A percentile compares a stretch with the other conserved stretches of the same genome.
phyloP scores from a whole-genome alignment of 176 grass and related monocot species.

The Hyparrhenia diplandra region DNA sequence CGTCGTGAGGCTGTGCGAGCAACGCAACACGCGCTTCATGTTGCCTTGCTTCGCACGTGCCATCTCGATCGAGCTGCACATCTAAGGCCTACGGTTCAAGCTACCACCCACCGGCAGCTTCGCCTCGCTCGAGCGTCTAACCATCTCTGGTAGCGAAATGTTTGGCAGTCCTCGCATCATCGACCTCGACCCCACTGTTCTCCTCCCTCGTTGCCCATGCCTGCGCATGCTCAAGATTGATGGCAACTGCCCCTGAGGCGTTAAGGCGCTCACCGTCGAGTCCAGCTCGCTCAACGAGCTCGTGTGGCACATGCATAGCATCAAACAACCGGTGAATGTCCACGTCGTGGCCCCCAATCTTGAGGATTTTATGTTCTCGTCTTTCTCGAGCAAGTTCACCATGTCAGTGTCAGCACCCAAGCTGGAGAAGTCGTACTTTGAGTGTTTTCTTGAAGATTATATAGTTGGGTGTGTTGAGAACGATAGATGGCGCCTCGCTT shows the following conservation, averaged over 20 bases:
- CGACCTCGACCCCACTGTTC: background rate
- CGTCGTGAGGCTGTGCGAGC: background rate
- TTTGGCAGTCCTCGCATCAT: too few relatives aligned
- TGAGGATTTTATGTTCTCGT: background rate
- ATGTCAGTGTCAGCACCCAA: background rate
- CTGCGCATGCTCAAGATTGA: background rate
- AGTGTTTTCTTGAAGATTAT: background rate
- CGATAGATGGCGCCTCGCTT: background rate
- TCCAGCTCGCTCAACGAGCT: background rate
- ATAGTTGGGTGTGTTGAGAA: background rate
- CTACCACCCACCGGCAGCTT: background rate
- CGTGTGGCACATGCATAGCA: too few relatives aligned
- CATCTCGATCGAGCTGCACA: background rate
- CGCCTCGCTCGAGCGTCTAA: background rate
- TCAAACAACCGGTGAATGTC: background rate
- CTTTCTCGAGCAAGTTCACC: background rate
- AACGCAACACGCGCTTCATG: accelerated
- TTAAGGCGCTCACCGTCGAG: background rate
- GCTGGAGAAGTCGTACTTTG: background rate
- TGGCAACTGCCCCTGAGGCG: background rate
- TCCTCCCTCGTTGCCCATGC: background rate
- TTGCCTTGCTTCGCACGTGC: background rate
- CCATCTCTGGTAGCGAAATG: too few relatives aligned
- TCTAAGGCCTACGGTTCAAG: too few relatives aligned
- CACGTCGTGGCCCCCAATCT: background rate